Percentiles rank a stretch among this genome's conserved stretches.
Evolutionary conservation across 2,329 filamentous ascomycete species (phyloP).

Genomic region (Aspergillus phoenicis): DNA sequence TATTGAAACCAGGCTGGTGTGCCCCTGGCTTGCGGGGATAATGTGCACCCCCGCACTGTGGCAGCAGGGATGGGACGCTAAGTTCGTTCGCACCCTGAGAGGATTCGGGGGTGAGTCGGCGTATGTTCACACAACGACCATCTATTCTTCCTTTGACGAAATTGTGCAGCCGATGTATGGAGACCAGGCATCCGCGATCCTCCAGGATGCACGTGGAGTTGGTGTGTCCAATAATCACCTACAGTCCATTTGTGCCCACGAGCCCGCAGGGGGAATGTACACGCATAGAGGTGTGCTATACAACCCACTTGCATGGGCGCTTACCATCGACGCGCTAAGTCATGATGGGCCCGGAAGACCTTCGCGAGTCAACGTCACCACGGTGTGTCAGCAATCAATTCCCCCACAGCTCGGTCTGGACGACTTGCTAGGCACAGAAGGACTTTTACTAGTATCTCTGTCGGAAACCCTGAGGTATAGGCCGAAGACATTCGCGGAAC

Average conservation of each 20-base stretch:
- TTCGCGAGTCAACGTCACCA: slow-evolving; percentile 41
- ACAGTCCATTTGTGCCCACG: slow-evolving; percentile 46
- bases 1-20: slow-evolving; percentile 38
- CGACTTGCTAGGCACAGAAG: slow-evolving; percentile 52
- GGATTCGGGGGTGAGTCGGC: slow-evolving; percentile 52
- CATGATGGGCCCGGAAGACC: slow-evolving; percentile 50
- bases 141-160: slow-evolving; percentile 56
- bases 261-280: slow-evolving; percentile 48
- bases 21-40: slow-evolving; percentile 23
- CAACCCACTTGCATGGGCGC: slow-evolving; percentile 47
- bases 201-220: slow-evolving; percentile 43
- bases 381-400: slow-evolving; percentile 43
- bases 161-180: slow-evolving; percentile 56
- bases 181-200: slow-evolving; percentile 49
- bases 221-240: slow-evolving; percentile 56
- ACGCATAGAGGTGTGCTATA: slow-evolving; percentile 56
- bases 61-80: slow-evolving; percentile 40
- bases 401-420: slow-evolving; percentile 33
- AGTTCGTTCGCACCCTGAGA: slow-evolving; percentile 39
- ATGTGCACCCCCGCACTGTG: slow-evolving; percentile 46
- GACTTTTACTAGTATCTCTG: slow-evolving; percentile 44
- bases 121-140: slow-evolving; percentile 58
- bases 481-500: slow-evolving; percentile 42
- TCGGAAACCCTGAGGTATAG: slow-evolving; percentile 37
- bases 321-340: slow-evolving; percentile 53